Evolutionary conservation across 352 stramenopile species (phyloP).

Genomic region (Phytophthora sojae): DNA sequence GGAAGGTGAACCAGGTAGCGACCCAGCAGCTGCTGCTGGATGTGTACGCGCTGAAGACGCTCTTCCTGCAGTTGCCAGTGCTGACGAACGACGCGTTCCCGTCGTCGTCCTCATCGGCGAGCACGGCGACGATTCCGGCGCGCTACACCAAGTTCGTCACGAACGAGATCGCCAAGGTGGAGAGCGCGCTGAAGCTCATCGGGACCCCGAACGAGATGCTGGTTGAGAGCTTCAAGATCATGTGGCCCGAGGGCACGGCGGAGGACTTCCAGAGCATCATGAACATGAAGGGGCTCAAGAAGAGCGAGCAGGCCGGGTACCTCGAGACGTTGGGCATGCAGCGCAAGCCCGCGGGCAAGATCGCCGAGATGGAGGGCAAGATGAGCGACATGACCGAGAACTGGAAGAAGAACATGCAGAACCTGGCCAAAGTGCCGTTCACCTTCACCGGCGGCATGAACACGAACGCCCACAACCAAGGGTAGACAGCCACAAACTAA

Average conservation of each 20-base stretch:
- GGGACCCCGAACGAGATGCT: constrained; percentile 96
- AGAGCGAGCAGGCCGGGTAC: constrained; percentile 70
- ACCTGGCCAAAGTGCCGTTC: constrained; percentile 82
- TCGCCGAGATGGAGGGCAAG: constrained; percentile 86
- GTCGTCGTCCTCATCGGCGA: constrained; percentile 47
- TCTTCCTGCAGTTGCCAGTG: constrained; percentile 95
- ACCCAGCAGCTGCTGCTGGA: constrained; percentile 99
- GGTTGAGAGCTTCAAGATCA: constrained; percentile 97
- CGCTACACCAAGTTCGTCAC: constrained; percentile 98
- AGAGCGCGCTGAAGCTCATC: constrained; percentile 98
- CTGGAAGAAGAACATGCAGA: constrained; percentile 89
- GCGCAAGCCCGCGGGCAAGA: constrained; percentile 69
- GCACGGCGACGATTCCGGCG: constrained; percentile 79
- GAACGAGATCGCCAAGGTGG: constrained; percentile 95
- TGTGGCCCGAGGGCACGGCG: constrained; percentile 94
- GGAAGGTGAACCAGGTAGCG: constrained; percentile 95
- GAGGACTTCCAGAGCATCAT: constrained; percentile 96
- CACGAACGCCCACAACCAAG: constrained; percentile 29
- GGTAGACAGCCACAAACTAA: constrained; percentile 7
- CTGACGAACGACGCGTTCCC: constrained; percentile 63
- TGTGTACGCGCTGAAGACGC: constrained; percentile 97
- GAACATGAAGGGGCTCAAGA: constrained; percentile 94
- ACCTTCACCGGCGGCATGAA: constrained; percentile 60
- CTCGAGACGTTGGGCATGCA: constrained; percentile 76
- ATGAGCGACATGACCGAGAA: constrained; percentile 90